These are phyloP conservation scores for Nakazawaea holstii DNA, from an alignment of 805 yeast species.

Conservation along the genomic window DNA sequence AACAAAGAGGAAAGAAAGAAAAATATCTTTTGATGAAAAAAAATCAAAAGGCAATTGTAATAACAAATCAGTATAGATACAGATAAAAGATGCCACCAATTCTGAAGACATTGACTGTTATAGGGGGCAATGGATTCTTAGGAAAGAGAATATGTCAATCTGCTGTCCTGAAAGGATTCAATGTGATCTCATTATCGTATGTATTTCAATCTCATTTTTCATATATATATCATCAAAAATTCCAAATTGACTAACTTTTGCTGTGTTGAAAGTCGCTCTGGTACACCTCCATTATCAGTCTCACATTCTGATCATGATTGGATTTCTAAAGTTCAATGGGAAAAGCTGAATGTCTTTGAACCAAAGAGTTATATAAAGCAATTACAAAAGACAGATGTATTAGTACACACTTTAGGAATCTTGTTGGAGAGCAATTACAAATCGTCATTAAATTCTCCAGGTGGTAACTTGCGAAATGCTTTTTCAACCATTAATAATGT, in stretches of 20 bases:
- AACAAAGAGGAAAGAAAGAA: not conserved
- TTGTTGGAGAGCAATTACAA: conserved; percentile 69
- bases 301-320: conserved; percentile 32
- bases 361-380: conserved; percentile 49
- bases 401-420: conserved; percentile 81
- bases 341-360: conserved; percentile 59
- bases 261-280: conserved; percentile 36
- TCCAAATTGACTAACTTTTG: not conserved
- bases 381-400: conserved; percentile 49
- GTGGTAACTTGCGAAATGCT: conserved; percentile 14
- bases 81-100: not conserved
- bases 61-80: not conserved
- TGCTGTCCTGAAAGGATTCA: conserved; percentile 56
- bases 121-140: conserved; percentile 87
- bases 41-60: not conserved
- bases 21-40: not conserved
- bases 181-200: conserved; percentile 61
- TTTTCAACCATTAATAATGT: conserved; percentile 24
- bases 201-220: conserved; percentile 11
- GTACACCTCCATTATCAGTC: conserved; percentile 38
- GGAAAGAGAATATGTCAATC: conserved; percentile 63
- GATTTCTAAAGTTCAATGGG: conserved; percentile 61
- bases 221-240: too few species aligned
- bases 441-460: conserved; percentile 30
- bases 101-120: conserved; percentile 39